Conservation (phyloP, 208 protist genomes). For the Trichomonas vaginalis region DNA sequence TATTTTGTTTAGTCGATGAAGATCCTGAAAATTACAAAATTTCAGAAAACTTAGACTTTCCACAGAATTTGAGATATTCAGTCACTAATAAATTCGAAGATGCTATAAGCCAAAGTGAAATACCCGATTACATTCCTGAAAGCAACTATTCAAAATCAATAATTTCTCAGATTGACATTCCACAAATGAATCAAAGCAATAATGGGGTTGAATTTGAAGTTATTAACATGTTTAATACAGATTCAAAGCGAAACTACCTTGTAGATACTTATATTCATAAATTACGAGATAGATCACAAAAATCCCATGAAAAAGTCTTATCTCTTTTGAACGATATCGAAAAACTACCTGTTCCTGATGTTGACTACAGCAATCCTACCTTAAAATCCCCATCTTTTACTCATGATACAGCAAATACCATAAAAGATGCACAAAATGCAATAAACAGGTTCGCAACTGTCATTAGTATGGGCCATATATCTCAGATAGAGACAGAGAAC, state of each 20-base stretch:
- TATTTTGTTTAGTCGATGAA: not conserved
- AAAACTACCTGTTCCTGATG: not conserved
- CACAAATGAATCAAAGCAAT: not conserved
- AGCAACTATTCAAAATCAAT: not conserved
- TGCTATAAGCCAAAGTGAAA: not conserved
- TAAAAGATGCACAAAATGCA: not conserved
- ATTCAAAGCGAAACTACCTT: not conserved
- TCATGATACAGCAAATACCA: not conserved
- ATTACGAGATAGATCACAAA: not conserved
- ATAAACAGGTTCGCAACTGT: not conserved
- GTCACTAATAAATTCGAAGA: not conserved
- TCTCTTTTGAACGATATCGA: not conserved
- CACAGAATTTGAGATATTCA: not conserved
- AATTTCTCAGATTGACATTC: not conserved
- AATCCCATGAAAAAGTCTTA: not conserved
- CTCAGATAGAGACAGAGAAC: not conserved
- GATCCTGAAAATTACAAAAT: not conserved
- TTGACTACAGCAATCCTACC: no score
- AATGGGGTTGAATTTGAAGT: not conserved
- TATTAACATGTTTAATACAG: not conserved
- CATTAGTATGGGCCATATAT: not conserved
- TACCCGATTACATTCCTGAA: not conserved
- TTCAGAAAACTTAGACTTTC: not conserved
- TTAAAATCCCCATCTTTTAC: not conserved
- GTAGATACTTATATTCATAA: not conserved